phyloP scores from a whole-genome alignment of 768 basidiomycete species.

The Naematelia aurantialba region DNA sequence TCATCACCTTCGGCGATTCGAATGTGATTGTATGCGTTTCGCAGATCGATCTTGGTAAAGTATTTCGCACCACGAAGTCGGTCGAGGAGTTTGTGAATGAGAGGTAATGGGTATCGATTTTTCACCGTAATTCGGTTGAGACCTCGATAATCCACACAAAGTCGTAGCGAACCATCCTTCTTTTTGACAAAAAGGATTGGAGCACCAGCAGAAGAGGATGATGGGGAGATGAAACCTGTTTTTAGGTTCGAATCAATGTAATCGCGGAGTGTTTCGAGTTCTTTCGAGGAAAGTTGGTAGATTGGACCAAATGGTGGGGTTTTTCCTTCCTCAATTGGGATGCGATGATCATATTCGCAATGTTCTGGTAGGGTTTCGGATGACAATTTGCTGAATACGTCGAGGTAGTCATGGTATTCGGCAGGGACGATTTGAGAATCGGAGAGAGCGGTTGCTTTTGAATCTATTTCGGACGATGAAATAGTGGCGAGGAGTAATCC shows the following conservation, averaged over 20 bases:
- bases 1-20: slow-evolving; percentile 53
- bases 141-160: too few relatives aligned
- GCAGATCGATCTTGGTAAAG: slow-evolving; percentile 49
- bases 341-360: slow-evolving; percentile 10
- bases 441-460: too few relatives aligned
- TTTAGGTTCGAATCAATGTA: slow-evolving; percentile 32
- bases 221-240: slow-evolving; percentile 22
- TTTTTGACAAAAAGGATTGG: slow-evolving; percentile 43
- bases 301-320: slow-evolving; percentile 44
- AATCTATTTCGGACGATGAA: too few relatives aligned
- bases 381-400: slow-evolving; percentile 14
- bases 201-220: slow-evolving; percentile 22
- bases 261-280: slow-evolving; percentile 49
- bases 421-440: too few relatives aligned
- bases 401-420: slow-evolving; percentile 8
- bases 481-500: too few relatives aligned
- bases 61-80: slow-evolving; percentile 8
- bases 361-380: slow-evolving; percentile 9
- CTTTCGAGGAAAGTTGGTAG: slow-evolving; percentile 48
- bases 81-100: slow-evolving; percentile 25
- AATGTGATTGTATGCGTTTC: slow-evolving; percentile 54
- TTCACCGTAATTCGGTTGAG: slow-evolving; percentile 21
- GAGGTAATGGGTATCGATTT: slow-evolving; percentile 28
- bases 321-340: slow-evolving; percentile 13
- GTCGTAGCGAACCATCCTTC: slow-evolving; percentile 26